Evolutionary conservation across 169 alveolate species (phyloP).

Genomic region (Eimeria praecox): DNA sequence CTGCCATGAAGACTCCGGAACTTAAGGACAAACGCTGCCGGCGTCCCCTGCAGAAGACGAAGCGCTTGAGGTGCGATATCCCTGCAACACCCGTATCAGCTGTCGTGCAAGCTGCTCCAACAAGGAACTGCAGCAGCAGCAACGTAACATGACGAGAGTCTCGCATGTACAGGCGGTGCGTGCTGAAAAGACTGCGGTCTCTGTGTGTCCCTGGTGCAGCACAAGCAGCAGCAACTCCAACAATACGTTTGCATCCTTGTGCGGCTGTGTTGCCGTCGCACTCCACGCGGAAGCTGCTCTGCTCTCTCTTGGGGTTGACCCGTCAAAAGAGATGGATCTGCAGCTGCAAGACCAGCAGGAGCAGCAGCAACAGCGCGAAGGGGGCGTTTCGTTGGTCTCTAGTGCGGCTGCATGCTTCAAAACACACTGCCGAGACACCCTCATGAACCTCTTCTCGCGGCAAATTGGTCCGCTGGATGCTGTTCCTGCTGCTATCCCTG

Average conservation of each 20-base stretch:
- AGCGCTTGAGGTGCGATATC: constrained; percentile 40
- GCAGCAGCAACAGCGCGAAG: constrained; percentile 23
- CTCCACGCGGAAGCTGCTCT: constrained; percentile 72
- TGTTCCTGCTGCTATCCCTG: background rate
- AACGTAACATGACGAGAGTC: background rate
- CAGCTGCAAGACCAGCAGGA: background rate
- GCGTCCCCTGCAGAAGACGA: background rate
- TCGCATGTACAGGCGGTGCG: background rate
- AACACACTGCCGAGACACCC: constrained; percentile 62
- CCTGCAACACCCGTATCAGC: background rate
- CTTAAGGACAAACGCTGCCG: constrained; percentile 33
- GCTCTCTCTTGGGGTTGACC: constrained; percentile 5
- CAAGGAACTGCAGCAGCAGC: background rate
- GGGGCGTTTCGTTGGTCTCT: constrained; percentile 32
- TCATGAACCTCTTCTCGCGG: constrained; percentile 40
- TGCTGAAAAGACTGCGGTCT: background rate
- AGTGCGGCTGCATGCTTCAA: constrained; percentile 54
- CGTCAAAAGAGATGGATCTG: background rate
- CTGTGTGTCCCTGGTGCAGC: constrained; percentile 73
- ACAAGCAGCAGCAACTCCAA: constrained; percentile 36
- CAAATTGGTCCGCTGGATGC: constrained; percentile 24
- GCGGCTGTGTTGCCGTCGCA: constrained; percentile 76
- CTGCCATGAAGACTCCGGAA: constrained; percentile 64
- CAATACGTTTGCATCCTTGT: constrained; percentile 38
- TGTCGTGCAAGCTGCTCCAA: background rate